phyloP scores from a whole-genome alignment of 352 stramenopile genomes.

The Halophytophthora polymorphica region DNA sequence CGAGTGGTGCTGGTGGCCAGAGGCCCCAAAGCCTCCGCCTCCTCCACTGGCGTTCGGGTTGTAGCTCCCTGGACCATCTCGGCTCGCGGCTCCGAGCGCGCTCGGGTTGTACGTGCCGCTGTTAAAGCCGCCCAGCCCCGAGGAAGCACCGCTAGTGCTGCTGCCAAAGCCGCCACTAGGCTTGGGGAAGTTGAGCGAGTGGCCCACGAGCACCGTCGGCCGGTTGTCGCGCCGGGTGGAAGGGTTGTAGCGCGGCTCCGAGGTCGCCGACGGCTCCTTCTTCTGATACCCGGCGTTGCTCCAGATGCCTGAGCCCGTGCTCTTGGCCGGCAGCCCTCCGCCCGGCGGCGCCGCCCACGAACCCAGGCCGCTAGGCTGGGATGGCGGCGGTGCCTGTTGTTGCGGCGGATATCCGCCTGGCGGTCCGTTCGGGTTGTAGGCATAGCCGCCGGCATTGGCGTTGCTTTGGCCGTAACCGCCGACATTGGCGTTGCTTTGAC shows the following conservation, averaged over 20 bases:
- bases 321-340: constrained; percentile 37
- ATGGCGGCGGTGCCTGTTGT: constrained; percentile 16
- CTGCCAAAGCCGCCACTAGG: constrained; percentile 32
- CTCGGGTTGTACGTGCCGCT: constrained; percentile 40
- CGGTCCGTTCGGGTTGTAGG: constrained; percentile 19
- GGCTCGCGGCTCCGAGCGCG: too few relatives aligned
- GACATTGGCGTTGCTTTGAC: constrained; percentile 12
- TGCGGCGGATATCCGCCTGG: constrained; percentile 21
- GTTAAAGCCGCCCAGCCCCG: constrained; percentile 36
- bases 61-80: background rate
- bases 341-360: constrained; percentile 46
- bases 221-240: constrained; percentile 71
- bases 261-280: constrained; percentile 34
- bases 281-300: constrained; percentile 83
- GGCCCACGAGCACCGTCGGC: constrained; percentile 77
- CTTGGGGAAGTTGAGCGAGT: constrained; percentile 75
- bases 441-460: constrained; percentile 22
- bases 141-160: constrained; percentile 31
- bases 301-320: constrained; percentile 56
- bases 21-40: constrained; percentile 15
- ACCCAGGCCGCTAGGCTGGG: constrained; percentile 40
- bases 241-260: constrained; percentile 49
- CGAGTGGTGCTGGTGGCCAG: constrained; percentile 19
- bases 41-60: constrained; percentile 21
- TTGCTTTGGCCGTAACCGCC: constrained; percentile 20